Evolutionary conservation across 2,329 filamentous ascomycete species (phyloP), one percentile per base, ranked within the genome.

Genomic region (Ascosphaera aggregata): DNA sequence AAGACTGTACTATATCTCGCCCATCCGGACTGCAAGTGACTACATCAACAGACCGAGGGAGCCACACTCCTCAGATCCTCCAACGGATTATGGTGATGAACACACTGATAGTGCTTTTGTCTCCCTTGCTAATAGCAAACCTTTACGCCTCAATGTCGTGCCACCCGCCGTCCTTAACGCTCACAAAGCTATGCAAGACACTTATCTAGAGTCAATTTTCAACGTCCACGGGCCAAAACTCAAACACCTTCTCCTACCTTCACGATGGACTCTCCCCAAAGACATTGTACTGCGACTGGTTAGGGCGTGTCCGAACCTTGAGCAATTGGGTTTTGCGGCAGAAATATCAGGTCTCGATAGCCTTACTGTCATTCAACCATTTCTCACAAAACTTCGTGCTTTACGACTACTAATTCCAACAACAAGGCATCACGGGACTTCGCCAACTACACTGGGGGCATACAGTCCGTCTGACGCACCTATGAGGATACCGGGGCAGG

Each of bases 281-380:
- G 50, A 57, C 1, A 56, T 65, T 3, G 53, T 74, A 7, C 60
- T 59, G 22, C 60, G 62, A 5, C 52, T 74, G 4, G 64, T 69
- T 22, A 62, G 64, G 38, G 54, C 54, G 8, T 71, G 68, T 42
- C 68, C 70, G 0, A 61, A 71, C 39, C 54, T 75, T 11, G 68
- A 72, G 43, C 69, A 76, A 46, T 54, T 76, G 1, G 68, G 61
- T 18, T 53, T 73, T 17, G 62, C 66, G 5, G 56, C 66, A 13
- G 55, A 62, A 9, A 44, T 55, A 13, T 49, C 51, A 27, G 54
- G 54, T 44, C 49, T 62, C 47, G 54, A 62, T 9, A 51, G 54
- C 9, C 39, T 60, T 16, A 47, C 51, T 4, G 44, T 60, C 36
- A 46, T 62, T 9, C 46, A 59, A 22, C 60, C 60, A 24, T 55